Evolutionary conservation across 163 green algal genomes (phyloP), one percentile per base, ranked within the genome.

Genomic region (Volvox carteri): DNA sequence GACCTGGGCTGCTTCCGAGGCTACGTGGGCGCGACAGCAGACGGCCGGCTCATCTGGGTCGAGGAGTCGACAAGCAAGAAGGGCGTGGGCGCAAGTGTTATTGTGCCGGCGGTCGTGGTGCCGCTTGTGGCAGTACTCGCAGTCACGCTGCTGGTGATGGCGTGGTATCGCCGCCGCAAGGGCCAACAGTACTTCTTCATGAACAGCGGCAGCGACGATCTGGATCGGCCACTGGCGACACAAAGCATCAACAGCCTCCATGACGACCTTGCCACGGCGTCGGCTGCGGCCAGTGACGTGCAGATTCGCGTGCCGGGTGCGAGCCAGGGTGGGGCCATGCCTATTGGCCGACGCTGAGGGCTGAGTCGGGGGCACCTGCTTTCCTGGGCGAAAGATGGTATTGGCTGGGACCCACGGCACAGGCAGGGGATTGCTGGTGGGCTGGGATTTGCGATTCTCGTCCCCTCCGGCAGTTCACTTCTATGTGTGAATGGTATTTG

Each of bases 51-150:
- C 41, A 30, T 83, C 23, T 90, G 86, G 86, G 52, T 80, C 25
- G 60, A 52, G 18, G 33, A 62, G 41, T 11, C 39, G 35, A 7
- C 44, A 19, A 48, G 48, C 73, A 84, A 70, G 48, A 70, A 33
- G n/a, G 54, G 72, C 9, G 54, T 84, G 6, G 19, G 25, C 9
- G 86, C 39, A 0, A 37, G 28, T 42, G 37, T 76, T 1, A 44
- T 90, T 1, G 86, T 90, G 28, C 86, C 86, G 5, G 86, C 86
- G 41, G 62, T 90, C 11, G 86, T 90, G 35, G 39, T 90, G 3
- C 86, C 86, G 23, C 37, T 60, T 6, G 76, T 86, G 35, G 77
- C 78, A 35, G 46, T 90, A 35, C 77, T 90, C 19, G 4, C 52
- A 1, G 86, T 37, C 0, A 44, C 78, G 8, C 21, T 79, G 16